A percentile compares a stretch with the other conserved stretches of the same genome.
Evolutionary conservation across 2,329 filamentous ascomycete species (phyloP).

Genomic region (Aureobasidium sp.): DNA sequence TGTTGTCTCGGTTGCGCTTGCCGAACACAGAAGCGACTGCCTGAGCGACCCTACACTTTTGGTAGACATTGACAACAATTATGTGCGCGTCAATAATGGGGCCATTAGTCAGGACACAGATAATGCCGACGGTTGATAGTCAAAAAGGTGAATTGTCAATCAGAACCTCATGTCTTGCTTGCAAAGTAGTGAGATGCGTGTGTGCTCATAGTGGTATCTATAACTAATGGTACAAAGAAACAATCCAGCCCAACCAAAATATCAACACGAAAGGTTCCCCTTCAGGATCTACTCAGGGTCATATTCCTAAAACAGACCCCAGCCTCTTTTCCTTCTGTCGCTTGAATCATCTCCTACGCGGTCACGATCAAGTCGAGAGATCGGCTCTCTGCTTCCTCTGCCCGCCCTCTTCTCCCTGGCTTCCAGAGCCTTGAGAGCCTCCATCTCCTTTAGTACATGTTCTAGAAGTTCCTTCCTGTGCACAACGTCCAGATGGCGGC

Average conservation of each 20-base stretch:
- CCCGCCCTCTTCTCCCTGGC: constrained; percentile 57
- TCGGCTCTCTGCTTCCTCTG: constrained; percentile 26
- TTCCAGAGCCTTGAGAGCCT: constrained; percentile 78
- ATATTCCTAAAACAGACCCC: constrained; percentile 29
- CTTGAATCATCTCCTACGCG: constrained; percentile 12
- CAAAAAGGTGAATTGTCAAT: too few relatives aligned
- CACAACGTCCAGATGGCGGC: constrained; percentile 84
- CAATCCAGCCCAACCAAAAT: not conserved
- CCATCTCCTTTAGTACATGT: constrained; percentile 91
- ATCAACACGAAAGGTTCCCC: not conserved
- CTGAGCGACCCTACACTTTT: not conserved
- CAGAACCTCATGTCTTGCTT: not conserved
- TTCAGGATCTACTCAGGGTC: not conserved
- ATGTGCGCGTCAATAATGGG: too few relatives aligned
- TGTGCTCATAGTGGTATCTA: constrained; percentile 13
- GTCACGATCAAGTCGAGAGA: not conserved
- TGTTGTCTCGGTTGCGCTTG: not conserved
- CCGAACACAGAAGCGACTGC: not conserved
- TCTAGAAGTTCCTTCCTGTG: constrained; percentile 87
- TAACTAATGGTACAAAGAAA: constrained; percentile 9
- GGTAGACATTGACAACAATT: not conserved
- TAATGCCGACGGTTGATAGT: too few relatives aligned
- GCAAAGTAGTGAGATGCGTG: not conserved
- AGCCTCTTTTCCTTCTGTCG: constrained; percentile 26
- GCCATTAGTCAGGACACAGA: too few relatives aligned